phyloP scores from a whole-genome alignment of 768 basidiomycete genomes.

The Lactarius hatsudake region DNA sequence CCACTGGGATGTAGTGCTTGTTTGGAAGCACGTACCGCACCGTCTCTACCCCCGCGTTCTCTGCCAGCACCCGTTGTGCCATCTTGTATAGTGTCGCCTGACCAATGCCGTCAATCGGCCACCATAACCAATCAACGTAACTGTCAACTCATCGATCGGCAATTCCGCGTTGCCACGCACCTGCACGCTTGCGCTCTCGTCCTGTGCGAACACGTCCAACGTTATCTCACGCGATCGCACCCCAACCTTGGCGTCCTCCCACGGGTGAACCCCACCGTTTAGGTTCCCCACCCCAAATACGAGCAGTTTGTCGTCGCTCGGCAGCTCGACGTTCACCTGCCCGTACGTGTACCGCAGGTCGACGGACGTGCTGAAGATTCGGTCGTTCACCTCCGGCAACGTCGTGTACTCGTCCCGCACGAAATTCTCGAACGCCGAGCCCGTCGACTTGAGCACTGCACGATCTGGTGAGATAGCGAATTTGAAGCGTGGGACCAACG shows the following conservation, averaged over 20 bases:
- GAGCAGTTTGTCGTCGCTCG: constrained; percentile 51
- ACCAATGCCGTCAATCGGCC: not conserved
- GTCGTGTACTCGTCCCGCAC: constrained; percentile 88
- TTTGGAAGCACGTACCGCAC: constrained; percentile 84
- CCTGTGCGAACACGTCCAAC: constrained; percentile 76
- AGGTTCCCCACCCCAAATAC: constrained; percentile 44
- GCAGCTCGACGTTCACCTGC: constrained; percentile 44
- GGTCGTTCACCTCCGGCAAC: constrained; percentile 75
- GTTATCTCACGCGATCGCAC: constrained; percentile 58
- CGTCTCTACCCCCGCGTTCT: constrained; percentile 55
- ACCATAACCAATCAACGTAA: not conserved
- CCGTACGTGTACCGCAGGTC: constrained; percentile 70
- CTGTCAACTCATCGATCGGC: constrained; percentile 3
- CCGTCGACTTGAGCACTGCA: constrained; percentile 85
- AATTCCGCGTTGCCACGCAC: constrained; percentile 40
- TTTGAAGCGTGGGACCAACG: not conserved
- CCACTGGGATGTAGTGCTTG: constrained; percentile 91
- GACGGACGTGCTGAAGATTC: constrained; percentile 87
- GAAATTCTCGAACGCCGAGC: constrained; percentile 81
- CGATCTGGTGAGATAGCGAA: not conserved
- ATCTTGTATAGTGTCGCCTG: constrained; percentile 94
- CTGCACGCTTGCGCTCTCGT: constrained; percentile 92
- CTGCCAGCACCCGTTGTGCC: constrained; percentile 65
- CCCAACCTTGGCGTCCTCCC: constrained; percentile 56
- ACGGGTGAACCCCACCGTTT: constrained; percentile 38